These are phyloP conservation scores for Furculomyces boomerangus DNA, from an alignment of 371 early-diverging fungal genomes.

Conservation along the genomic window DNA sequence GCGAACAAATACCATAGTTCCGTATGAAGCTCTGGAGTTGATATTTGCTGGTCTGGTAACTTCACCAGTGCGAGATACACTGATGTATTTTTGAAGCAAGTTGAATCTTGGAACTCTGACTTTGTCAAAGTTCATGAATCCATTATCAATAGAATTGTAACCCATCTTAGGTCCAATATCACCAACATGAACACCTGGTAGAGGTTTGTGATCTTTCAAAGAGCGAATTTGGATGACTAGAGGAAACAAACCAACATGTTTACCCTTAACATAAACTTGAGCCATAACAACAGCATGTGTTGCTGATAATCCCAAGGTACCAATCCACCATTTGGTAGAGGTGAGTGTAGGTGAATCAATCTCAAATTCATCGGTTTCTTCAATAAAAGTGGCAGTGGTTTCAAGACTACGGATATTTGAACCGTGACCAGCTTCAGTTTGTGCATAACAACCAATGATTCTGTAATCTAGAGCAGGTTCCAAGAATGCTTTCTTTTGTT, in stretches of 20 bases:
- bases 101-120: slow-evolving; percentile 59
- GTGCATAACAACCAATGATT: slow-evolving; percentile 74
- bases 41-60: slow-evolving; percentile 44
- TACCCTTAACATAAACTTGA: slow-evolving; percentile 59
- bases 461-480: slow-evolving; percentile 47
- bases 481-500: slow-evolving; percentile 59
- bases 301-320: slow-evolving; percentile 44
- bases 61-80: slow-evolving; percentile 45
- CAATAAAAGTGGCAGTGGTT: slow-evolving; percentile 71
- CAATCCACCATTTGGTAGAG: slow-evolving; percentile 84
- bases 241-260: slow-evolving; percentile 64
- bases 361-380: slow-evolving; percentile 64
- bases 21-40: slow-evolving; percentile 44
- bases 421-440: slow-evolving; percentile 62
- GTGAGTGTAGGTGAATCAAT: slow-evolving; percentile 67
- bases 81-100: slow-evolving; percentile 62
- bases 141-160: slow-evolving; percentile 65
- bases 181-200: slow-evolving; percentile 71
- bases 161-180: slow-evolving; percentile 87
- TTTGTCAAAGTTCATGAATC: slow-evolving; percentile 57
- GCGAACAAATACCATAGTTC: slow-evolving; percentile 60
- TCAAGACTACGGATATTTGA: slow-evolving; percentile 75
- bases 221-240: slow-evolving; percentile 76
- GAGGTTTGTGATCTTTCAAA: slow-evolving; percentile 44
- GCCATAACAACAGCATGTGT: slow-evolving; percentile 83